Conservation (phyloP, 257 asterid species). For the Solanum sejunctum region DNA sequence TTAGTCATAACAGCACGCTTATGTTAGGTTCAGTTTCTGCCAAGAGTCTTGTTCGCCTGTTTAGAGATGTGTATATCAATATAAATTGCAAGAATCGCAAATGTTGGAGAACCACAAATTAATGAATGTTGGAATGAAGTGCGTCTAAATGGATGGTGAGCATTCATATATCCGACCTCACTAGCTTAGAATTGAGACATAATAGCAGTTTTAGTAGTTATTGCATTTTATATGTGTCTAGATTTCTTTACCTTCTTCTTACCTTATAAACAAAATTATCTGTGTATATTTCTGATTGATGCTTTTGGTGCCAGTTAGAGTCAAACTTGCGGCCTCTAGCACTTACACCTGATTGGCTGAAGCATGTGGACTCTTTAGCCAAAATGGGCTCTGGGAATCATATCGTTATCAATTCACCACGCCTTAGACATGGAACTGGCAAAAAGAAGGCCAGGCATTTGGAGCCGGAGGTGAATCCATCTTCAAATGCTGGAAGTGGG, state of each 20-base stretch:
- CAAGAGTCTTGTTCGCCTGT: not conserved
- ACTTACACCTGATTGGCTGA: conserved; percentile 74
- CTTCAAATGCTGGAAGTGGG: conserved; percentile 55
- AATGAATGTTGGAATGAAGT: not conserved
- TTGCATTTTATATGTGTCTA: not conserved
- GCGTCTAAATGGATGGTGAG: not conserved
- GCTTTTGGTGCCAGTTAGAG: conserved; percentile 58
- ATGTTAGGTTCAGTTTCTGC: not conserved
- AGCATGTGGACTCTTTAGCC: conserved; percentile 69
- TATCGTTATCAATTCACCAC: conserved; percentile 37
- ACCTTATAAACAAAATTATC: not conserved
- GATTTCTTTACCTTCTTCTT: not conserved
- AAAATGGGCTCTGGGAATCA: conserved; percentile 74
- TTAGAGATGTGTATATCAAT: not conserved
- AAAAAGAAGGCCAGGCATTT: conserved; percentile 44
- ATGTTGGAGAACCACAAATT: not conserved
- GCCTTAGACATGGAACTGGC: conserved; percentile 48
- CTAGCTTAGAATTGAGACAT: not conserved
- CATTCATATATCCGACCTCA: not conserved
- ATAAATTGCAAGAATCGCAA: not conserved
- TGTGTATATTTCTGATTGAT: conserved; percentile 5
- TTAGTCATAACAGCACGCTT: not conserved
- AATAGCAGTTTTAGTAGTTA: not conserved
- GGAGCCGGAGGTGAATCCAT: conserved; percentile 28
- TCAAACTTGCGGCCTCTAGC: conserved; percentile 68